Conservation (phyloP, 331 rosid species). For the Acacia pycnantha region DNA sequence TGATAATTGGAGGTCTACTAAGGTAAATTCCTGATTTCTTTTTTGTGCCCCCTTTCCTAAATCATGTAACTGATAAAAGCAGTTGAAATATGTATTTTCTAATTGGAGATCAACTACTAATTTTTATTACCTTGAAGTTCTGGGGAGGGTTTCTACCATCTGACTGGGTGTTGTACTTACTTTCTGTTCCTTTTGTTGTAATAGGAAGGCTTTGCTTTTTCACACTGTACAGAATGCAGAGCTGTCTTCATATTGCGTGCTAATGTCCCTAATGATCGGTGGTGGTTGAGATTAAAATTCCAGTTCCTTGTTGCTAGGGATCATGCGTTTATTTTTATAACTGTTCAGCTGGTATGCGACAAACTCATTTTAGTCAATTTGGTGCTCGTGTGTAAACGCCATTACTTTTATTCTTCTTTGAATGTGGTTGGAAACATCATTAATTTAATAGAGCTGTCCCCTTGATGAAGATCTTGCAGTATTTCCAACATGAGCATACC, state of each 20-base stretch:
- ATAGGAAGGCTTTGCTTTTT: constrained; percentile 98
- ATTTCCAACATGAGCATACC: neutral
- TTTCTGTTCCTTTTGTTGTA: constrained; percentile 26
- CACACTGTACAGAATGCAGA: constrained; percentile 98
- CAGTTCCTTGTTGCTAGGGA: constrained; percentile 99
- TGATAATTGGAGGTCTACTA: constrained; percentile 98
- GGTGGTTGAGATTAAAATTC: constrained; percentile 97
- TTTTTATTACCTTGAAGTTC: constrained; percentile 15
- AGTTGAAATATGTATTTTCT: neutral
- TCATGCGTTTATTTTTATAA: constrained; percentile 90
- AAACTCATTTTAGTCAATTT: constrained; percentile 14
- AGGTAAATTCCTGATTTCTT: constrained; percentile 43
- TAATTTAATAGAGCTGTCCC: neutral
- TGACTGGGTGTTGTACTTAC: constrained; percentile 25
- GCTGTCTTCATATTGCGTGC: constrained; percentile 86
- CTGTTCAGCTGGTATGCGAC: constrained; percentile 79
- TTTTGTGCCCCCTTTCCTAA: neutral
- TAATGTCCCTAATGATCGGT: constrained; percentile 90
- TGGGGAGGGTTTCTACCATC: neutral
- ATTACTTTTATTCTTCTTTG: neutral
- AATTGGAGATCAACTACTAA: neutral
- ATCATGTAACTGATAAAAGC: constrained; percentile 1
- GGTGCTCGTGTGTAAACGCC: constrained; percentile 8
- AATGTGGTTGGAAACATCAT: neutral
- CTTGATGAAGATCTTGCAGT: neutral